These are phyloP conservation scores for Theobroma cacao DNA, from an alignment of 345 rosid genomes.

Conservation along the genomic window DNA sequence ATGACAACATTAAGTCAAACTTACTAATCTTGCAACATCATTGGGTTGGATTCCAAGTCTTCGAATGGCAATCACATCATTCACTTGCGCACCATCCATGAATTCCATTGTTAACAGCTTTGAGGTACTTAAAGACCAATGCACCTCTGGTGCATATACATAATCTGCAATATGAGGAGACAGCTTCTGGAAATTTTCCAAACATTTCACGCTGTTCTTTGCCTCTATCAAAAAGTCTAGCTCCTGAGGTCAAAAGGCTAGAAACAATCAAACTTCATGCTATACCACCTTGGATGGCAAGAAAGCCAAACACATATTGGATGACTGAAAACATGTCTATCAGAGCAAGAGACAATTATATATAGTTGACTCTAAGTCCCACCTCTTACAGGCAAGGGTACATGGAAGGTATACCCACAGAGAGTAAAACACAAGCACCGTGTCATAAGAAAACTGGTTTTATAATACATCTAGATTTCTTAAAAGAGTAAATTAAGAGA, in stretches of 20 bases:
- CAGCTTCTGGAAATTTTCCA: constrained; percentile 79
- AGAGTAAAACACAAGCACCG: background rate
- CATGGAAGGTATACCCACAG: background rate
- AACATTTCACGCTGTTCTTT: constrained; percentile 78
- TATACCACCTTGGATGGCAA: background rate
- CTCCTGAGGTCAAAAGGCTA: constrained; percentile 49
- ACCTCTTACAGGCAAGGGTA: background rate
- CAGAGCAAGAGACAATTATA: constrained; percentile 1
- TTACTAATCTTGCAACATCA: constrained; percentile 84
- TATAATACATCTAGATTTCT: background rate
- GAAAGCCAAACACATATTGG: background rate
- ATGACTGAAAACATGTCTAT: background rate
- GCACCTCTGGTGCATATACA: constrained; percentile 75
- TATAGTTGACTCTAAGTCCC: background rate
- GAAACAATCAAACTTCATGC: constrained; percentile 7
- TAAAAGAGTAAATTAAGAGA: too few species aligned
- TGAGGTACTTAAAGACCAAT: constrained; percentile 85
- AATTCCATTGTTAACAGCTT: constrained; percentile 92
- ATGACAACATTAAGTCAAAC: constrained; percentile 22
- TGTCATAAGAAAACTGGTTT: background rate
- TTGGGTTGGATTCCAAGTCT: constrained; percentile 72
- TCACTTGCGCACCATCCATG: constrained; percentile 87
- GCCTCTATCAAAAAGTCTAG: constrained; percentile 92
- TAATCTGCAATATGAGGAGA: constrained; percentile 87
- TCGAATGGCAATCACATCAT: constrained; percentile 64